Evolutionary conservation across 2,329 filamentous ascomycete species (phyloP).

Genomic region (Hysterium pulicare): DNA sequence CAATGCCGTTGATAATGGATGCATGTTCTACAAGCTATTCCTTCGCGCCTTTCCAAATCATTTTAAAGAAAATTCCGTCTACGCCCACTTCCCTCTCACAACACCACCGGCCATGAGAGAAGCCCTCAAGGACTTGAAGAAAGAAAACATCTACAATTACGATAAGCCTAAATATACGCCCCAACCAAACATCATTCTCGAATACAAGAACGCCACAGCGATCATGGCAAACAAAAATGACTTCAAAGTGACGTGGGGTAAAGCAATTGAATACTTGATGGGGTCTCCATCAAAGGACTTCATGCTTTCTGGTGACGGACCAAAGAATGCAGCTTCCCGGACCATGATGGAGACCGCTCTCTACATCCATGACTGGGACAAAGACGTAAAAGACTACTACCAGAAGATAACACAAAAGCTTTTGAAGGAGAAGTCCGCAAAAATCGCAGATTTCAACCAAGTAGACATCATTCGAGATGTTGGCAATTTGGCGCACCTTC

Average conservation of each 20-base stretch:
- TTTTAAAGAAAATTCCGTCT: conserved; percentile 74
- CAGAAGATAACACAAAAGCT: conserved; percentile 59
- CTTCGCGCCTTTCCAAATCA: conserved; percentile 75
- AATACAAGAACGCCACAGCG: conserved; percentile 59
- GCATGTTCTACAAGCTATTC: conserved; percentile 81
- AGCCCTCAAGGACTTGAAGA: conserved; percentile 66
- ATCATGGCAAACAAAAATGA: conserved; percentile 59
- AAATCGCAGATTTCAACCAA: conserved; percentile 59
- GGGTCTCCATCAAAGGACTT: conserved; percentile 54
- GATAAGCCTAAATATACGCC: conserved; percentile 54
- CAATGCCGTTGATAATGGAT: conserved; percentile 71
- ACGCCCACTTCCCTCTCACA: conserved; percentile 73
- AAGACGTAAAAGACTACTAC: conserved; percentile 67
- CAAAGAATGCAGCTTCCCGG: conserved; percentile 28
- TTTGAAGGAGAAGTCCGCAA: conserved; percentile 63
- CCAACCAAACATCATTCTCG: conserved; percentile 53
- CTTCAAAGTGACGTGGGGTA: conserved; percentile 65
- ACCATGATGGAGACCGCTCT: conserved; percentile 51
- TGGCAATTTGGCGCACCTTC: conserved; percentile 52
- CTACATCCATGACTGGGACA: conserved; percentile 59
- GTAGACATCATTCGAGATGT: conserved; percentile 66
- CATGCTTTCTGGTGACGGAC: conserved; percentile 47
- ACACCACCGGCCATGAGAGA: conserved; percentile 69
- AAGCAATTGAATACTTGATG: conserved; percentile 62
- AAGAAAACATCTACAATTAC: conserved; percentile 68